Evolutionary conservation across 768 basidiomycete species (phyloP).

Genomic region (Sistotremastrum niveocremeum): DNA sequence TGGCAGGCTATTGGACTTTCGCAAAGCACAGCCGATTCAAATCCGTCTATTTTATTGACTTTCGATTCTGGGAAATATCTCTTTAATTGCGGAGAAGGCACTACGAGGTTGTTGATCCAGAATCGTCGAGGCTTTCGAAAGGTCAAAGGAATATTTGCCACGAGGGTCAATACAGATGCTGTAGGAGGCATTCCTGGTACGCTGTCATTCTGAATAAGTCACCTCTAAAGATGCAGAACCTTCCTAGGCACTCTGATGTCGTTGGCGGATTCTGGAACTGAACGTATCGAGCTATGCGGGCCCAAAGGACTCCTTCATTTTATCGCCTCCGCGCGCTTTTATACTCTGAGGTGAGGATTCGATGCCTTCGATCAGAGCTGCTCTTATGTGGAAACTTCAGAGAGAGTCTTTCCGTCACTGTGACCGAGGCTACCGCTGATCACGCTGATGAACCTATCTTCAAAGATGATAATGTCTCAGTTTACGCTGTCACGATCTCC

Average conservation of each 20-base stretch:
- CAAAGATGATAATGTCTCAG: slow-evolving; percentile 47
- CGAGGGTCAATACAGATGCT: slow-evolving; percentile 46
- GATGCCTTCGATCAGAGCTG: neutral
- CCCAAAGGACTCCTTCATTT: slow-evolving; percentile 62
- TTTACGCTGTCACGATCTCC: slow-evolving; percentile 45
- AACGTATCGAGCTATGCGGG: slow-evolving; percentile 48
- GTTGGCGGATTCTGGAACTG: slow-evolving; percentile 55
- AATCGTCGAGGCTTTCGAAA: slow-evolving; percentile 52
- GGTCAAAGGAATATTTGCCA: slow-evolving; percentile 60
- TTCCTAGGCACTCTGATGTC: slow-evolving; percentile 61
- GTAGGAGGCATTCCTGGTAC: slow-evolving; percentile 63
- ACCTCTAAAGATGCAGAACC: slow-evolving; percentile 14
- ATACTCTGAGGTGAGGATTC: slow-evolving; percentile 44
- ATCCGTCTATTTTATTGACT: slow-evolving; percentile 59
- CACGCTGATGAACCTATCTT: slow-evolving; percentile 31
- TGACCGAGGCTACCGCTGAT: slow-evolving; percentile 27
- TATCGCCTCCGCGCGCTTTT: slow-evolving; percentile 57
- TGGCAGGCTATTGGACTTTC: slow-evolving; percentile 11
- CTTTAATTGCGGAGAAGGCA: slow-evolving; percentile 80
- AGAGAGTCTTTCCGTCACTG: slow-evolving; percentile 34
- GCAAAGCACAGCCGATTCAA: slow-evolving; percentile 43
- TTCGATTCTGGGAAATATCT: slow-evolving; percentile 76
- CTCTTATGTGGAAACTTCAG: slow-evolving; percentile 18
- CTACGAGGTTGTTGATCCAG: slow-evolving; percentile 61
- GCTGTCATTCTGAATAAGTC: slow-evolving; percentile 6